A percentile compares a stretch with the other conserved stretches of the same genome.
Evolutionary conservation across 2,329 filamentous ascomycete species (phyloP).

Genomic region (Aspergillus sp.): DNA sequence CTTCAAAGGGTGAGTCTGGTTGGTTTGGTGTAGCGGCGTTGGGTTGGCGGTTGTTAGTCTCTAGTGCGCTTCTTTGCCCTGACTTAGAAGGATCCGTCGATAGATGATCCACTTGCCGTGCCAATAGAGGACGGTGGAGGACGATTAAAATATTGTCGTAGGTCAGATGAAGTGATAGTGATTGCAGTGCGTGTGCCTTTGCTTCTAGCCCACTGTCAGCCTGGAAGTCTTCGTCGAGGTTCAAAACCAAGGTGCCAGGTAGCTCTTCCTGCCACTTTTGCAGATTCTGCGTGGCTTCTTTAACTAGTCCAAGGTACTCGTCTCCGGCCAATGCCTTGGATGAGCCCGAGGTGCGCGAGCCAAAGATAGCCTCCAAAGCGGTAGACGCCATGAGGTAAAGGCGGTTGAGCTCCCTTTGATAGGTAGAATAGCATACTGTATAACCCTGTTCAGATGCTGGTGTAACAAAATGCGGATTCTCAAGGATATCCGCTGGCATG

Average conservation of each 20-base stretch:
- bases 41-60: not conserved
- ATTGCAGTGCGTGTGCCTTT: conserved; percentile 33
- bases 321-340: conserved; percentile 20
- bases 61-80: not conserved
- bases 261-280: conserved; percentile 19
- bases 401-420: conserved; percentile 25
- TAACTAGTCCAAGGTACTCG: conserved; percentile 18
- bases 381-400: conserved; percentile 25
- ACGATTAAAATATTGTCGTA: conserved; percentile 47
- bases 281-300: conserved; percentile 19
- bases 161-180: conserved; percentile 45
- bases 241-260: conserved; percentile 18
- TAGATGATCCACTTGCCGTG: conserved; percentile 35
- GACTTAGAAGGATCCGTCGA: conserved; percentile 11
- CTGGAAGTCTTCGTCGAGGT: conserved; percentile 20
- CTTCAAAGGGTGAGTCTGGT: conserved; percentile 1
- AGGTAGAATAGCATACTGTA: conserved; percentile 22
- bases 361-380: conserved; percentile 25
- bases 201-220: conserved; percentile 3
- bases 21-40: not conserved
- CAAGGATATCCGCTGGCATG: conserved; percentile 36
- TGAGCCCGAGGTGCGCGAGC: conserved; percentile 21
- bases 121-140: conserved; percentile 43
- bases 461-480: conserved; percentile 29
- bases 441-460: not conserved